phyloP scores from a whole-genome alignment of 2,329 filamentous ascomycete genomes.

The Phyllosticta citribraziliensis region DNA sequence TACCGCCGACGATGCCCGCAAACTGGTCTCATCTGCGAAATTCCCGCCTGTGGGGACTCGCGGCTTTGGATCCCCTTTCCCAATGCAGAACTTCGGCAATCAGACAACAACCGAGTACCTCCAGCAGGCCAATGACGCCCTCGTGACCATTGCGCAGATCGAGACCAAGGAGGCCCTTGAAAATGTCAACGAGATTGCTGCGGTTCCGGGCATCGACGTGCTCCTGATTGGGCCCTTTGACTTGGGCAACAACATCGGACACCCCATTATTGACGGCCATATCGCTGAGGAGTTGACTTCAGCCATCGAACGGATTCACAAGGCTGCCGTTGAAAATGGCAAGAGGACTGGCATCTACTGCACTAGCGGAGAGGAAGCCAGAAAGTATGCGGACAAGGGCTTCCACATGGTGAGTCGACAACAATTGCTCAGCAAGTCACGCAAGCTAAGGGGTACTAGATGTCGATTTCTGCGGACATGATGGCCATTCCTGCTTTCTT shows the following conservation, averaged over 20 bases:
- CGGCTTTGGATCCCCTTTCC: slow-evolving; percentile 48
- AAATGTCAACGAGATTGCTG: slow-evolving; percentile 38
- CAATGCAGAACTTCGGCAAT: slow-evolving; percentile 37
- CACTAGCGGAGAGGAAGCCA: slow-evolving; percentile 41
- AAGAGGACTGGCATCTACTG: slow-evolving; percentile 49
- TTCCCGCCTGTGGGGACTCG: slow-evolving; percentile 47
- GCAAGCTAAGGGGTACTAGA: neutral
- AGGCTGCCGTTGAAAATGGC: slow-evolving; percentile 41
- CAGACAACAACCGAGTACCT: slow-evolving; percentile 38
- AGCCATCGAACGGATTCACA: slow-evolving; percentile 42
- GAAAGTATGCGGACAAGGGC: slow-evolving; percentile 42
- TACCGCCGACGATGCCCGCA: slow-evolving; percentile 43
- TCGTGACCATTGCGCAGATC: slow-evolving; percentile 42
- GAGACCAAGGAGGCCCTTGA: slow-evolving; percentile 34
- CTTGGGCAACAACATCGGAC: slow-evolving; percentile 48
- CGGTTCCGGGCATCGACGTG: slow-evolving; percentile 43
- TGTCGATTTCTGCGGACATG: slow-evolving; percentile 31
- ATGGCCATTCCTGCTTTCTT: slow-evolving; percentile 35
- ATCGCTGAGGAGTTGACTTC: slow-evolving; percentile 42
- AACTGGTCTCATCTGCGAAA: slow-evolving; percentile 43
- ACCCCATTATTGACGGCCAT: slow-evolving; percentile 37
- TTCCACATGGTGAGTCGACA: slow-evolving; percentile 43
- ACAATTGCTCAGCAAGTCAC: neutral
- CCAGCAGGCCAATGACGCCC: slow-evolving; percentile 43
- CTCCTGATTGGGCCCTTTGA: slow-evolving; percentile 47